phyloP scores from a whole-genome alignment of 768 basidiomycete genomes.

The Mycena metata region DNA sequence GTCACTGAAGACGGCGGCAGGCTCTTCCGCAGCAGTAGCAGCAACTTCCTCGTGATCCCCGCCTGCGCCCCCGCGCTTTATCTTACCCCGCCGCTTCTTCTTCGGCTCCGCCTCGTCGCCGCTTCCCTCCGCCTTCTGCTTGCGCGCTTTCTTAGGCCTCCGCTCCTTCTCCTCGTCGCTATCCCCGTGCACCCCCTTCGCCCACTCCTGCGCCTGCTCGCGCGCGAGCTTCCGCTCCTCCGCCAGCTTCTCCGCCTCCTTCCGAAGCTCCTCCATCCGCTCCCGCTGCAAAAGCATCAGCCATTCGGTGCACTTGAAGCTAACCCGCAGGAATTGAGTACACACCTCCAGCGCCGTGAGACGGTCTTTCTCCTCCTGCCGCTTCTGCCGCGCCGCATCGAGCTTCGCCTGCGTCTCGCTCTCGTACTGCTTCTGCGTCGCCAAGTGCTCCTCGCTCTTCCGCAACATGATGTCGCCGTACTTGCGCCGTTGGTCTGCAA shows the following conservation, averaged over 20 bases:
- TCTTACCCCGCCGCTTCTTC: conserved; percentile 69
- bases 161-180: no score
- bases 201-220: conserved; percentile 87
- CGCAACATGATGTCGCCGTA: no score
- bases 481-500: conserved; percentile 52
- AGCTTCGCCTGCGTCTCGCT: conserved; percentile 61
- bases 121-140: conserved; percentile 64
- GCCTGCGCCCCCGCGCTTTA: no score
- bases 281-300: conserved; percentile 58
- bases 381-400: conserved; percentile 70
- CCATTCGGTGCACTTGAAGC: neutral
- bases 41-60: conserved; percentile 55
- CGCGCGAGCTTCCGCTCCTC: conserved; percentile 81
- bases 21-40: no score
- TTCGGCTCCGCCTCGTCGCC: conserved; percentile 76
- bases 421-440: conserved; percentile 71
- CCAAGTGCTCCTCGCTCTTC: conserved; percentile 12
- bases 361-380: conserved; percentile 84
- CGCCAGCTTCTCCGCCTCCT: conserved; percentile 82
- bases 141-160: conserved; percentile 58
- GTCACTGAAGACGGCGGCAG: conserved; percentile 77
- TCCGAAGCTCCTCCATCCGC: conserved; percentile 55
- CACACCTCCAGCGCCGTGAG: conserved; percentile 76
- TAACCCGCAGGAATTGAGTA: conserved; percentile 19
- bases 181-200: conserved; percentile 59